Base-by-base conservation (phyloP, 2,329 filamentous ascomycete genomes). In the Conoideocrella luteorostrata region DNA sequence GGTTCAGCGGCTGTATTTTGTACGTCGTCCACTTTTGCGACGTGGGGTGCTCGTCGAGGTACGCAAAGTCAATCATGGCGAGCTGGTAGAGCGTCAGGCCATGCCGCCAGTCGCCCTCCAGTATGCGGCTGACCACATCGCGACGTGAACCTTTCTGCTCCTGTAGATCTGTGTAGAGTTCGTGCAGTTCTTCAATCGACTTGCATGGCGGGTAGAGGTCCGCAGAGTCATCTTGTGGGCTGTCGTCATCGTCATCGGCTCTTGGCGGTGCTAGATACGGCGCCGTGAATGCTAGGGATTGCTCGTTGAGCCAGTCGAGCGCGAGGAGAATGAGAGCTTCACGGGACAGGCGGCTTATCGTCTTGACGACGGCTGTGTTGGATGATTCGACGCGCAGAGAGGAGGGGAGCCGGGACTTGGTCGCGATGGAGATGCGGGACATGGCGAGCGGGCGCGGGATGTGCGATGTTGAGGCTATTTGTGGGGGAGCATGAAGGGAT, bases 271-370 rank as follows among this genome's bases (percentile, higher is more conserved):
- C 24, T 3, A 70, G 54, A 40, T 63, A 61, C 7, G 61, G 55
- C 30, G 61, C 49, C 58, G 70, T 36, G 84, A 74, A 57, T 74
- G 73, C 63, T 32, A 80, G 69, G 50, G 85, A 82, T 50, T 73
- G 69, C 39, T 83, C 77, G 45, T 84, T 78, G 3, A 94, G 78
- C 88, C 88, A 95, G 66, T 84, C 76, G 18, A 89, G 72, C 1
- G 77, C 84, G 7, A 95, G 74, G 0, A 80, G 77, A 21, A 93
- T 66, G 18, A 95, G 75, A 0, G 85, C 80, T 37, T 81, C 69
- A 40, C 88, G 81, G 2, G 86, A 84, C 15, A 94, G 74, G 43
- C 82, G 82, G 47, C 71, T 75, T 39, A 95, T 72, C 32, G 77
- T 72, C 61, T 85, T 88, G 50, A 75, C 61, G 39, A 88, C 75